Evolutionary conservation across 305 asterid species (phyloP).

Genomic region (Solanum hybrid): DNA sequence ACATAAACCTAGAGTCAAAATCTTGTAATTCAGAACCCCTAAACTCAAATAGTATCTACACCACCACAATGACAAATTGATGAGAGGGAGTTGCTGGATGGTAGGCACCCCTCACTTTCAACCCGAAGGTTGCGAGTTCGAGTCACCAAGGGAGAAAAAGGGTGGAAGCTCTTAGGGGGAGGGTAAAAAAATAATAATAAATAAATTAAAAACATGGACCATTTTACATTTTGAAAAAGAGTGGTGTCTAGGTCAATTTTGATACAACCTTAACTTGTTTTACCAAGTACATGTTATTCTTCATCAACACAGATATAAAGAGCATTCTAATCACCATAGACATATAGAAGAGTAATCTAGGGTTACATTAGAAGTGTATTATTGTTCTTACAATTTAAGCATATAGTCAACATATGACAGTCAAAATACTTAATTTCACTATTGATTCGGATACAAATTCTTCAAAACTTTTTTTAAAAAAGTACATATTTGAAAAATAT

Average conservation of each 20-base stretch:
- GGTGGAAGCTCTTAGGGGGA: too few species aligned
- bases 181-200: too few species aligned
- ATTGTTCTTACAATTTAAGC: background rate
- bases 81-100: too few species aligned
- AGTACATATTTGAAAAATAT: background rate
- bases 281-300: background rate
- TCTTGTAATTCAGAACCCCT: background rate
- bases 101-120: too few species aligned
- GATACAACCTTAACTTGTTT: background rate
- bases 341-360: too few species aligned
- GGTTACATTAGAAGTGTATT: background rate
- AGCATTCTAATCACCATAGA: background rate
- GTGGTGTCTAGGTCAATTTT: background rate
- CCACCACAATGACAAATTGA: too few species aligned
- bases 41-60: background rate
- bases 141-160: too few species aligned
- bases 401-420: too few species aligned
- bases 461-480: background rate
- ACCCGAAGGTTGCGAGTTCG: too few species aligned
- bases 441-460: background rate
- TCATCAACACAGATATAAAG: background rate
- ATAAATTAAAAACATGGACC: background rate
- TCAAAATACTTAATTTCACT: too few species aligned
- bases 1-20: too few species aligned
- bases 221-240: background rate